Conservation (phyloP, 2,329 filamentous ascomycete species). For the Monilinia polystroma region DNA sequence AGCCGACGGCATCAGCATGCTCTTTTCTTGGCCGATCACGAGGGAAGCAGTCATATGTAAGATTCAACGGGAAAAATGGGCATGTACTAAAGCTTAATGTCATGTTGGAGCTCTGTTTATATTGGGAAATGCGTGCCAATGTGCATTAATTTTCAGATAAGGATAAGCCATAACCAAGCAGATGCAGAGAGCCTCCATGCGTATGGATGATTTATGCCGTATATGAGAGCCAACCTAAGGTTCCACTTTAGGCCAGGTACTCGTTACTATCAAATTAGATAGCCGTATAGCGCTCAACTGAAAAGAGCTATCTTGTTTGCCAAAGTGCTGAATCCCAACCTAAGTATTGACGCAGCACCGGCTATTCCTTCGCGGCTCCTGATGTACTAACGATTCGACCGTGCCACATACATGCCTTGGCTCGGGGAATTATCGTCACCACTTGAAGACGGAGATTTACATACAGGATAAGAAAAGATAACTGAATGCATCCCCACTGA, state of each 20-base stretch:
- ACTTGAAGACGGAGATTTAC: background rate
- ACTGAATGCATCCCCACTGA: background rate
- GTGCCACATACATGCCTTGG: background rate
- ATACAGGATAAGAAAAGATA: background rate
- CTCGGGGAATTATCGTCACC: constrained; percentile 6
- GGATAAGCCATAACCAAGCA: background rate
- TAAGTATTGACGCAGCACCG: constrained; percentile 4
- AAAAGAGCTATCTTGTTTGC: background rate
- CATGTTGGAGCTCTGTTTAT: background rate
- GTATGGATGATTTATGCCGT: constrained; percentile 6
- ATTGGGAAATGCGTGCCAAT: constrained; percentile 1
- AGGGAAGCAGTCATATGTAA: background rate
- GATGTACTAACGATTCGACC: constrained; percentile 6
- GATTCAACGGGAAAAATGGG: constrained; percentile 9
- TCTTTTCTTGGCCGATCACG: constrained; percentile 4
- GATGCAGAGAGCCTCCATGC: constrained; percentile 19
- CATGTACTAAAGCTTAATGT: constrained; percentile 13
- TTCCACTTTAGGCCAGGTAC: background rate
- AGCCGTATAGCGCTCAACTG: background rate
- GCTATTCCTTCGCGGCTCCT: constrained; percentile 12
- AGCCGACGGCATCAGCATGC: constrained; percentile 9
- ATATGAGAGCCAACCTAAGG: background rate
- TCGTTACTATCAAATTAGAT: constrained; percentile 7
- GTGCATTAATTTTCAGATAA: constrained; percentile 6
- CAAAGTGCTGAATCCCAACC: constrained; percentile 13